phyloP scores from a whole-genome alignment of 495 filamentous ascomycete genomes.

The Penicillium nucicola region DNA sequence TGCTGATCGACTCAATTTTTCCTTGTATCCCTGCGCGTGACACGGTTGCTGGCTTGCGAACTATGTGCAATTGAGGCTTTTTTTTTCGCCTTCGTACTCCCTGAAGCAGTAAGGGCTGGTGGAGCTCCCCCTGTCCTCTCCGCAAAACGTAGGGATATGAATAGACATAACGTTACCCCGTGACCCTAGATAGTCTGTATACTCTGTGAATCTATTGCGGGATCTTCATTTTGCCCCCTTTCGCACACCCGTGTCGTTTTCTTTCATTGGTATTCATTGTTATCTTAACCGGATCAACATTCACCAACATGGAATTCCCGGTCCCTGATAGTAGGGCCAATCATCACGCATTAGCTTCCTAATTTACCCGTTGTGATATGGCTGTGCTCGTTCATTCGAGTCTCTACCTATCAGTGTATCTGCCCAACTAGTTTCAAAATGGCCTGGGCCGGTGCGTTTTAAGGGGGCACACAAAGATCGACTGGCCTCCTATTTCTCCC shows the following conservation, averaged over 20 bases:
- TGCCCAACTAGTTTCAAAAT: slow-evolving; percentile 21
- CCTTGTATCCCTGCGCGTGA: slow-evolving; percentile 16
- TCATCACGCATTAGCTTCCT: slow-evolving; percentile 18
- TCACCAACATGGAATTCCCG: slow-evolving; percentile 9
- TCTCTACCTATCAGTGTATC: slow-evolving; percentile 13
- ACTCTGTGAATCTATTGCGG: neutral
- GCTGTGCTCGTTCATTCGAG: slow-evolving; percentile 7
- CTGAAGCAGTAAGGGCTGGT: slow-evolving; percentile 18
- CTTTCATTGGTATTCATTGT: neutral
- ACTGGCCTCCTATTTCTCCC: slow-evolving; percentile 25
- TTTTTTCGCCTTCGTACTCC: neutral
- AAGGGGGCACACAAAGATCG: slow-evolving; percentile 10
- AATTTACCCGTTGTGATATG: slow-evolving; percentile 25
- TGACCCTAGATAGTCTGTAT: neutral
- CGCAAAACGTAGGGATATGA: slow-evolving; percentile 5
- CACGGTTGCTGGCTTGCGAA: slow-evolving; percentile 8
- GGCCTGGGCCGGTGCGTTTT: slow-evolving; percentile 19
- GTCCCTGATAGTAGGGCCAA: slow-evolving; percentile 6
- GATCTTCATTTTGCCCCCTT: slow-evolving; percentile 7
- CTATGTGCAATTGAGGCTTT: slow-evolving; percentile 11
- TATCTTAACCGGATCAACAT: slow-evolving; percentile 19
- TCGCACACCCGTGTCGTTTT: slow-evolving; percentile 7
- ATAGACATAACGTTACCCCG: neutral
- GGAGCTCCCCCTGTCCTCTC: slow-evolving; percentile 14
- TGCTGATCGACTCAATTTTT: slow-evolving; percentile 18